A percentile compares a stretch with the other conserved stretches of the same genome.
phyloP scores from a whole-genome alignment of 768 basidiomycete species.

The Calocybe cyanea region DNA sequence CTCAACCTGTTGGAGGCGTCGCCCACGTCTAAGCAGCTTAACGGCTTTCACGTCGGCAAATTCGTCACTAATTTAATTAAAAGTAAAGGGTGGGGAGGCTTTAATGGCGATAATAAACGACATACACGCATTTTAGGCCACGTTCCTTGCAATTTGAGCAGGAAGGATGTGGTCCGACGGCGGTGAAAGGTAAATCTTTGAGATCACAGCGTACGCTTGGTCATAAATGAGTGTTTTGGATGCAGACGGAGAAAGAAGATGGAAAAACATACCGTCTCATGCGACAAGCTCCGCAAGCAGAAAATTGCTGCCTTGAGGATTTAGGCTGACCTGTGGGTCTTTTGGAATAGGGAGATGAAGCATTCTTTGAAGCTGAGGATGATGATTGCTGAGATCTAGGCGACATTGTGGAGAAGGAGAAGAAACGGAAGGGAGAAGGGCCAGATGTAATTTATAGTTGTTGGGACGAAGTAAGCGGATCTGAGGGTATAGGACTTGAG shows the following conservation, averaged over 20 bases:
- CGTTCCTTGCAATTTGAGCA: slow-evolving; percentile 93
- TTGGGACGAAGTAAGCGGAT: slow-evolving; percentile 41
- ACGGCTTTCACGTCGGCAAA: slow-evolving; percentile 90
- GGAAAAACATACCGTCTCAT: slow-evolving; percentile 62
- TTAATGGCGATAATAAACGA: slow-evolving; percentile 15
- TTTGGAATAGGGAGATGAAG: slow-evolving; percentile 42
- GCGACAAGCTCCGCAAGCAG: slow-evolving; percentile 92
- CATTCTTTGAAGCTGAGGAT: slow-evolving; percentile 29
- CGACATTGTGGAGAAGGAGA: slow-evolving; percentile 45
- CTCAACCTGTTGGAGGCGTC: slow-evolving; percentile 83
- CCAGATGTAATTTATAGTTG: slow-evolving; percentile 28
- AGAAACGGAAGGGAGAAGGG: slow-evolving; percentile 17
- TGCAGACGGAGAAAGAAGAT: slow-evolving; percentile 9
- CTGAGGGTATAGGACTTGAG: slow-evolving; percentile 32
- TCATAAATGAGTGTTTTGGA: slow-evolving; percentile 6
- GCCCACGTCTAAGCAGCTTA: slow-evolving; percentile 75
- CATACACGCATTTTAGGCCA: slow-evolving; percentile 90
- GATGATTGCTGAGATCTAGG: slow-evolving; percentile 41
- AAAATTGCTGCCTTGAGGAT: slow-evolving; percentile 79
- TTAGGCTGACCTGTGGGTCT: slow-evolving; percentile 62
- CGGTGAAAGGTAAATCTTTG: slow-evolving; percentile 67
- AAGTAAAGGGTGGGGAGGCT: slow-evolving; percentile 3
- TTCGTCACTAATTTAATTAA: slow-evolving; percentile 64
- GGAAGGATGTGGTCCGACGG: slow-evolving; percentile 42
- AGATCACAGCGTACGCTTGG: slow-evolving; percentile 88